Evolutionary conservation across 2,329 filamentous ascomycete genomes (phyloP).

Genomic region (Apiospora hydei): DNA sequence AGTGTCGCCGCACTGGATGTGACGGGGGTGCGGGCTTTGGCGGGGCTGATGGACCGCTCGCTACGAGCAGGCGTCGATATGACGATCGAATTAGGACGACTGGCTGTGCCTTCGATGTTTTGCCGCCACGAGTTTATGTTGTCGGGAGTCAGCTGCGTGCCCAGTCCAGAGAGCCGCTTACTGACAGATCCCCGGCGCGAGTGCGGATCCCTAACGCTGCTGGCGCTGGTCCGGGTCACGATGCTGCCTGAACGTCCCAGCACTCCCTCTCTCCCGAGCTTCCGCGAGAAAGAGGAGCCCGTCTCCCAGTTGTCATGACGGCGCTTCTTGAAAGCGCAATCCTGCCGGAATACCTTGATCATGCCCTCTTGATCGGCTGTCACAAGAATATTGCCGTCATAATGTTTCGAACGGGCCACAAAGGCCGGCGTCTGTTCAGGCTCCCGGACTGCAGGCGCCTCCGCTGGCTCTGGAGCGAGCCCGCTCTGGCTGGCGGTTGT

Average conservation of each 20-base stretch:
- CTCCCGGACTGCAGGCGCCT: constrained; percentile 44
- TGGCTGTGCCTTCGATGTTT: constrained; percentile 54
- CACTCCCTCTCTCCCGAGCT: constrained; percentile 66
- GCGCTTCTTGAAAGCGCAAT: constrained; percentile 85
- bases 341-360: constrained; percentile 95
- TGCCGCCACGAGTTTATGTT: constrained; percentile 91
- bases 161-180: constrained; percentile 41
- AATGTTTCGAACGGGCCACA: constrained; percentile 76
- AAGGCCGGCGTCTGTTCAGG: constrained; percentile 80
- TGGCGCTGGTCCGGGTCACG: constrained; percentile 59
- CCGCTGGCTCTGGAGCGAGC: constrained; percentile 39
- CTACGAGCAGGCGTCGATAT: constrained; percentile 48
- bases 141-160: constrained; percentile 61
- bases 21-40: constrained; percentile 50
- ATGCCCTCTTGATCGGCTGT: constrained; percentile 87
- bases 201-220: constrained; percentile 51
- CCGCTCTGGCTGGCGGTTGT: constrained; percentile 49
- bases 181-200: constrained; percentile 63
- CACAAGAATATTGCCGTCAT: constrained; percentile 87
- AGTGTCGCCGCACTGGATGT: constrained; percentile 48
- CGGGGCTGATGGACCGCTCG: constrained; percentile 64
- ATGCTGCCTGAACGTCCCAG: constrained; percentile 64
- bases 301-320: constrained; percentile 80
- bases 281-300: constrained; percentile 76
- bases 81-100: constrained; percentile 46